A percentile compares a stretch with the other conserved stretches of the same genome.
phyloP scores from a whole-genome alignment of 345 rosid genomes.

The Ceriops decandra region DNA sequence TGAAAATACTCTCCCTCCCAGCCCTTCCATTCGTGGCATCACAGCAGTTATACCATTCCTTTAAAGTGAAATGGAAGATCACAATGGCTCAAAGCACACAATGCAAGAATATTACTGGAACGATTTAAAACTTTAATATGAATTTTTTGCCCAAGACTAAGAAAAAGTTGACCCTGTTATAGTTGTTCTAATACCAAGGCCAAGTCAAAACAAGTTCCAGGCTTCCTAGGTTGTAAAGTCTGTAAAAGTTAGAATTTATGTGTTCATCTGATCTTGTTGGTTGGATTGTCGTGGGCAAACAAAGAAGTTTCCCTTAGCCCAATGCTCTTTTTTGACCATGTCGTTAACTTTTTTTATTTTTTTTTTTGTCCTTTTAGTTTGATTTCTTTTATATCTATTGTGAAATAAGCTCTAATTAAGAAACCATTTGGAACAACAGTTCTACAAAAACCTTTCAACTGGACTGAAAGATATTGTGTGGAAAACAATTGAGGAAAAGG shows the following conservation, averaged over 20 bases:
- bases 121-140: not conserved
- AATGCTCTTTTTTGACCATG: not conserved
- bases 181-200: no score
- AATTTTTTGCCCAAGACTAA: no score
- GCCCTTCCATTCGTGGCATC: no score
- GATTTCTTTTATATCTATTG: not conserved
- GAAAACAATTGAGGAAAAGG: constrained; percentile 59
- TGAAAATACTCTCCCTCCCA: no score
- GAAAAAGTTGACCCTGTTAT: no score
- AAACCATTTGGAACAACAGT: constrained; percentile 37
- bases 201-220: no score
- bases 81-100: no score
- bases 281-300: no score
- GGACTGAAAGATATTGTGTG: constrained; percentile 97
- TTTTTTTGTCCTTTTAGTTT: no score
- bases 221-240: not conserved
- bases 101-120: not conserved
- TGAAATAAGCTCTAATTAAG: no score
- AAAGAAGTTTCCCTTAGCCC: not conserved
- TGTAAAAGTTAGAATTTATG: not conserved
- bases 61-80: no score
- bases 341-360: not conserved
- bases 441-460: constrained; percentile 75
- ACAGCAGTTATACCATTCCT: no score
- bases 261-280: not conserved